These are phyloP conservation scores for Ambrosia trifida DNA, from an alignment of 129 eudicot genomes.

Conservation along the genomic window DNA sequence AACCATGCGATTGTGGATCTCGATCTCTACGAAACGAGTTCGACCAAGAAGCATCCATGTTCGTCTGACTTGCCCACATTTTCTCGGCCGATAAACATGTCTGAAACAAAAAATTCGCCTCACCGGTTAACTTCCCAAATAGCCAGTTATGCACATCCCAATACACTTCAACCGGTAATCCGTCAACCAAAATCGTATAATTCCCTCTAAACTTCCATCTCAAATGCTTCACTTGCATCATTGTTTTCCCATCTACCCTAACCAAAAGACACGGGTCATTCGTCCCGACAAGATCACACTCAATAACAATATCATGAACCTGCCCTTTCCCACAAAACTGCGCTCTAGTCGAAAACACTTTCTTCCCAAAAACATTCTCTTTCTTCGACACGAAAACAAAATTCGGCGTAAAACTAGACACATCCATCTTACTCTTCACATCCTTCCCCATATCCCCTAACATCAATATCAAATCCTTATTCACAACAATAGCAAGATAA, in stretches of 20 bases:
- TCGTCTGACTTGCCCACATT: slow-evolving; percentile 36
- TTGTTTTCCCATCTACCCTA: slow-evolving; percentile 50
- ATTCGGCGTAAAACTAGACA: slow-evolving; percentile 26
- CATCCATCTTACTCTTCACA: slow-evolving; percentile 45
- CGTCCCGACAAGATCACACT: slow-evolving; percentile 46
- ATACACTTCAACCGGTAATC: slow-evolving; percentile 67
- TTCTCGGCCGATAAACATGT: slow-evolving; percentile 56
- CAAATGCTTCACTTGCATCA: slow-evolving; percentile 62
- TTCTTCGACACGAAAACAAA: slow-evolving; percentile 54
- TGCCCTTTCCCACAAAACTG: slow-evolving; percentile 59
- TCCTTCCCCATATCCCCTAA: slow-evolving; percentile 65
- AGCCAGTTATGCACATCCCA: slow-evolving; percentile 88
- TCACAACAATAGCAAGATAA: slow-evolving; percentile 48
- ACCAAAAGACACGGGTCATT: slow-evolving; percentile 56
- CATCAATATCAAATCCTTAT: slow-evolving; percentile 50
- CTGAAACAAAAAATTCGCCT: slow-evolving; percentile 72
- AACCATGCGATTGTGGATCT: slow-evolving; percentile 48
- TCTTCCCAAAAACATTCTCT: slow-evolving; percentile 72
- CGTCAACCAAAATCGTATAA: slow-evolving; percentile 64
- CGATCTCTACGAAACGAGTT: slow-evolving; percentile 41
- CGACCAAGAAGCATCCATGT: slow-evolving; percentile 42
- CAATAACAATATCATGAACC: slow-evolving; percentile 52
- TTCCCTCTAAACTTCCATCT: slow-evolving; percentile 82
- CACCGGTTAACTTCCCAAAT: slow-evolving; percentile 55
- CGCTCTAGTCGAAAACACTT: slow-evolving; percentile 45